These are phyloP conservation scores for Boletus reticulatus DNA, from an alignment of 768 basidiomycete genomes.

Conservation along the genomic window DNA sequence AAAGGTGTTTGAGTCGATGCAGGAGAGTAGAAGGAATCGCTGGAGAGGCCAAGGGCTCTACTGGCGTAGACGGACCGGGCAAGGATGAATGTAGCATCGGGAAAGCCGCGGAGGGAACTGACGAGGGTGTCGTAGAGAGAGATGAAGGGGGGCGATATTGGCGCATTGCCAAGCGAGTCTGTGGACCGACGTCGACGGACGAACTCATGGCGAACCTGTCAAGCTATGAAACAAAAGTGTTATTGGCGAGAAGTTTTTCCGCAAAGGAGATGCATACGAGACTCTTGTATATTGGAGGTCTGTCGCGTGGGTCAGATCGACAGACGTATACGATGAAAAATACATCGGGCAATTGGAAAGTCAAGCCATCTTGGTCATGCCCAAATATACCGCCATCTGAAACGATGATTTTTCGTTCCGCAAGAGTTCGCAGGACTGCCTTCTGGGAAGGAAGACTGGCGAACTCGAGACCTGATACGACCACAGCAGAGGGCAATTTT, in stretches of 20 bases:
- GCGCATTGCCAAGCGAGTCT: conserved; percentile 34
- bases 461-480: conserved; percentile 71
- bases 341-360: conserved; percentile 48
- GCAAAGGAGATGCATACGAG: conserved; percentile 47
- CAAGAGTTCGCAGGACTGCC: conserved; percentile 51
- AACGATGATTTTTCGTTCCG: conserved; percentile 50
- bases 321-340: conserved; percentile 78
- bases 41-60: conserved; percentile 14
- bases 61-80: conserved; percentile 28
- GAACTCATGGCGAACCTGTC: conserved; percentile 80
- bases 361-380: conserved; percentile 26
- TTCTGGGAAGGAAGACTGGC: conserved; percentile 54
- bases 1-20: conserved; percentile 26
- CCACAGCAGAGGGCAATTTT: conserved; percentile 56
- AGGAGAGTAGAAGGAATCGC: conserved; percentile 34
- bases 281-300: conserved; percentile 62
- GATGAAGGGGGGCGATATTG: conserved; percentile 31
- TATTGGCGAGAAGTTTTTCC: background rate
- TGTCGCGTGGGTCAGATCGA: conserved; percentile 57
- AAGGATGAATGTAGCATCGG: conserved; percentile 12
- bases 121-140: conserved; percentile 25
- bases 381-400: conserved; percentile 19
- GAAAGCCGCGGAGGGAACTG: conserved; percentile 30
- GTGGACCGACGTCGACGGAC: conserved; percentile 49
- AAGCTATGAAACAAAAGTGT: conserved; percentile 43